Evolutionary conservation across 75 land plant genomes (phyloP).

Genomic region (Chamaecyparis obtusa): DNA sequence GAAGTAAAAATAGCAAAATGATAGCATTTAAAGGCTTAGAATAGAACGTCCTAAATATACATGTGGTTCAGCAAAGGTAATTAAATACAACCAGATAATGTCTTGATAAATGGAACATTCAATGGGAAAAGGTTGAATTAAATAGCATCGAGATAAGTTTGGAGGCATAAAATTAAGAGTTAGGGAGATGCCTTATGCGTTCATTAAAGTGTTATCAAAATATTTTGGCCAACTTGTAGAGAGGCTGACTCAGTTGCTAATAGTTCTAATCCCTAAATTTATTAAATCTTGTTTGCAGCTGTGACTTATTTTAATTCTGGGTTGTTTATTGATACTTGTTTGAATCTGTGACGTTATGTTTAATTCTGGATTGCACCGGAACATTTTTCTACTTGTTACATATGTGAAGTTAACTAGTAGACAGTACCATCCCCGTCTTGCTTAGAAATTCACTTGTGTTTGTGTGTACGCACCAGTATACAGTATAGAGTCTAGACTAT

Average conservation of each 20-base stretch:
- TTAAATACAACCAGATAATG: neutral
- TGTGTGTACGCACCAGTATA: no score
- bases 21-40: neutral
- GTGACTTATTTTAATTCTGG: no score
- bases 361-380: no score
- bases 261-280: neutral
- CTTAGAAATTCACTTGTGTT: no score
- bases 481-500: no score
- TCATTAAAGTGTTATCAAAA: neutral
- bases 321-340: no score
- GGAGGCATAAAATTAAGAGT: neutral
- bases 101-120: neutral
- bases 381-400: no score
- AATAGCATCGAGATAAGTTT: neutral
- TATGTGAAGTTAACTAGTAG: no score
- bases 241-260: neutral
- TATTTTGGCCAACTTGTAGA: neutral
- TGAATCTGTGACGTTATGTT: no score
- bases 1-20: neutral
- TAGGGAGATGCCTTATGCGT: neutral
- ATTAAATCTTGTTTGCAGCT: no score
- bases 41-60: neutral
- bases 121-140: neutral
- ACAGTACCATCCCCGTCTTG: no score
- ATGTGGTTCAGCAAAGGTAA: neutral